Evolutionary conservation across 2,329 filamentous ascomycete species (phyloP), one percentile per base, ranked within the genome.

Genomic region (Aspergillus sp.): DNA sequence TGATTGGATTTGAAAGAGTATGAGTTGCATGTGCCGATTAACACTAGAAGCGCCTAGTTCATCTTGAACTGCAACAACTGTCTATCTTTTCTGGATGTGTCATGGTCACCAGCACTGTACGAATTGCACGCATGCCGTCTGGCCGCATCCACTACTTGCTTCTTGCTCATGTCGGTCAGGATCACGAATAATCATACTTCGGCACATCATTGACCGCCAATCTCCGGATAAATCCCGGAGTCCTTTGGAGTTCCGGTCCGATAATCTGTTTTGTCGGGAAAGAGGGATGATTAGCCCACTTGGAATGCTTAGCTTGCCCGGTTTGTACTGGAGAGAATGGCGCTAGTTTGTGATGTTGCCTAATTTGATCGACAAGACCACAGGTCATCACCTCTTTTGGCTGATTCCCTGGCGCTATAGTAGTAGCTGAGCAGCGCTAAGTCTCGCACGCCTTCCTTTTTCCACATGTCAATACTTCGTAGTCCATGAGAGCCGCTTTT

Each of bases 1-100:
- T 63, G 61, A 64, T 64, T 64, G 58, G 47, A 25, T n/a, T 41
- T 15, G 17, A 38, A 25, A 23, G 19, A 19, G 17, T 21, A 47
- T 44, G 25, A 36, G 32, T 50, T 48, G 41, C 36, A 32, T 50
- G 7, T 30, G 47, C n/a, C 10, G 41, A 13, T 4, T 8, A 3
- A 17, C 17, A 21, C 41, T 42, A 42, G 41, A 17, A 11, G 41
- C 32, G 11, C 8, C 41, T 42, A 42, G 39, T 30, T 30, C 27
- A 30, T 11, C 8, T 30, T 10, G 39, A 19, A 42, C 19, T 42
- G 19, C 8, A 21, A 21, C 41, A 42, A 17, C 41, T 42, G 11
- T 36, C 32, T 36, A 36, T 36, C 32, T 13, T 13, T 36, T 11
- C 32, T 13, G 32, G 32, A 13, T 36, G 41, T 42, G 8, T 42